Base-by-base conservation (phyloP, 202 grass and related monocot genomes). In the Zoysia matrella region DNA sequence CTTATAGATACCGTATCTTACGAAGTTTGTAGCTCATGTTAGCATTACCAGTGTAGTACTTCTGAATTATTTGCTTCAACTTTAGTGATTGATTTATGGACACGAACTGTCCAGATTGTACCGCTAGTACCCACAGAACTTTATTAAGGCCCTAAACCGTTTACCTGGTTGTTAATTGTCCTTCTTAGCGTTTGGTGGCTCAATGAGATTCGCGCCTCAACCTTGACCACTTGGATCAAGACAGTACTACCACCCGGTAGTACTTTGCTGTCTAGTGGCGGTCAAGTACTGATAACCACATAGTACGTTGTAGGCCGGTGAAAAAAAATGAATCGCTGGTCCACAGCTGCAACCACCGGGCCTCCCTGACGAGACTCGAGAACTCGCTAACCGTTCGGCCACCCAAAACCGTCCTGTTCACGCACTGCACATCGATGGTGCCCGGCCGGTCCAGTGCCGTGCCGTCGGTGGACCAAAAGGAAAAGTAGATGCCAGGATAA, bases 401-500 rank as follows among this genome's bases (percentile, higher is more conserved):
- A 60, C 51, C 51, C 8, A n/a, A 41, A n/a, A 75, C 51, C 8
- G 36, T 15, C 22, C 62, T 48, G 44, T 61, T 47, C 42, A 30
- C 8, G 18, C 14, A 60, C 54, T 50, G 68, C 60, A 67, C 36
- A 72, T 10, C 52, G 11, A 40, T 52, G 51, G 39, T n/a, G 71
- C 50, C 50, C 62, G 62, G 7, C 67, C n/a, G 3, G 69, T 12
- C 44, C 53, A 67, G 12, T 40, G 73, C 51, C 47, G 52, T 46
- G n/a, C 71, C 68, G 15, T 4, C 44, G 43, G 52, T 85, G 83
- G 87, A 82, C 88, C 83, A 69, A 61, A 67, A 74, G 58, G 58
- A n/a, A 46, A 79, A 80, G 47, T 68, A 4, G 88, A 76, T 85
- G 81, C 39, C 0, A 18, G 56, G 56, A 68, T 90, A 80, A 92